A percentile compares a stretch with the other conserved stretches of the same genome.
phyloP scores from a whole-genome alignment of 306 rosid genomes.

The Cucurbita moschata region DNA sequence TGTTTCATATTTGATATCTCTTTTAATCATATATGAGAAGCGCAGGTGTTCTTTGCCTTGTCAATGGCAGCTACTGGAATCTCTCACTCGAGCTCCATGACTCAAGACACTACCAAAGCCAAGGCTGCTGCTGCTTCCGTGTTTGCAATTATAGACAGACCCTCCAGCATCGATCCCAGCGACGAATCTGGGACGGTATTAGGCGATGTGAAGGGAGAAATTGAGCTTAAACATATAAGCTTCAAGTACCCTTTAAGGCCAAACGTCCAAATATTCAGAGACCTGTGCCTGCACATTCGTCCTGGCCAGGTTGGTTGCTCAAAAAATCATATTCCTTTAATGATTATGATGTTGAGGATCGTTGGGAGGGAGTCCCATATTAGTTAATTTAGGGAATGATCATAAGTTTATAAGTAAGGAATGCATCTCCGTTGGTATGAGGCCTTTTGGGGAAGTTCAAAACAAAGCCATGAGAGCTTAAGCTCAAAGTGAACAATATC shows the following conservation, averaged over 20 bases:
- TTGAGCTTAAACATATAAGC: conserved; percentile 8
- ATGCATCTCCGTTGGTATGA: too few relatives aligned
- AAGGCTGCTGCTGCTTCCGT: conserved; percentile 2
- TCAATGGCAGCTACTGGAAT: conserved; percentile 8
- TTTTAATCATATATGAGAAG: background rate
- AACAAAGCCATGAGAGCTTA: too few relatives aligned
- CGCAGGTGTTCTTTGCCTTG: conserved; percentile 7
- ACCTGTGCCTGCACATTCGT: background rate
- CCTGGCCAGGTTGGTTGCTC: background rate
- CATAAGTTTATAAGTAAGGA: too few relatives aligned
- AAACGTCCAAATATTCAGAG: background rate
- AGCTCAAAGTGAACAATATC: too few relatives aligned
- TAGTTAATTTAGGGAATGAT: too few relatives aligned
- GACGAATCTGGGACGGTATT: conserved; percentile 1
- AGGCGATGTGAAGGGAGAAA: background rate
- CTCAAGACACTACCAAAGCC: conserved; percentile 6
- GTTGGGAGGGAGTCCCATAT: too few relatives aligned
- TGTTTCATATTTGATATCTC: background rate
- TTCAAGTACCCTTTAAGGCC: conserved; percentile 14
- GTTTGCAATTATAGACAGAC: conserved; percentile 7
- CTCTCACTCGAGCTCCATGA: conserved; percentile 1
- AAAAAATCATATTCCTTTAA: background rate
- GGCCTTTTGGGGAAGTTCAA: too few relatives aligned
- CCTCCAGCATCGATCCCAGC: conserved; percentile 7
- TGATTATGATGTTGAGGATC: background rate